Evolutionary conservation across 2,329 filamentous ascomycete species (phyloP).

Genomic region (Ceratocystis papillata): DNA sequence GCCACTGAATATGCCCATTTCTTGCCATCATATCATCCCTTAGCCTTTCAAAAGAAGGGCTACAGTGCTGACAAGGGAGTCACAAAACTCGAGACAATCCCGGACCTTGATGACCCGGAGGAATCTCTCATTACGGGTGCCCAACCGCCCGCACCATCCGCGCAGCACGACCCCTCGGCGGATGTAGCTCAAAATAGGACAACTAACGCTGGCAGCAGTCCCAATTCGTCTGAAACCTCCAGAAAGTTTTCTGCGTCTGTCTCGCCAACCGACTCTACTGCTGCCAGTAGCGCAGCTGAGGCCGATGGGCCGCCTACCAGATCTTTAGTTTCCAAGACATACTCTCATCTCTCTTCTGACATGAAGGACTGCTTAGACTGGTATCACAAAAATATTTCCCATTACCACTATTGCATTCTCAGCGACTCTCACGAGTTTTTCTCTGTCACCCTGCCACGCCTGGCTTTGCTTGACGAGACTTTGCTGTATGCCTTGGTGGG

Average conservation of each 20-base stretch:
- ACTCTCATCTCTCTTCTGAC: constrained; percentile 54
- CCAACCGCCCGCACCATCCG: not conserved
- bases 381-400: constrained; percentile 63
- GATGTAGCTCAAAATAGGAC: constrained; percentile 10
- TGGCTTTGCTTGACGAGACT: constrained; percentile 64
- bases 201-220: constrained; percentile 31
- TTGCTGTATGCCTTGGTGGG: constrained; percentile 77
- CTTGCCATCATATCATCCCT: not conserved
- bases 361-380: constrained; percentile 69
- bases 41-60: not conserved
- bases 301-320: constrained; percentile 9
- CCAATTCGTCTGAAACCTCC: constrained; percentile 30
- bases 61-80: constrained; percentile 26
- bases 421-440: constrained; percentile 64
- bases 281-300: constrained; percentile 18
- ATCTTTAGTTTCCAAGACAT: constrained; percentile 32
- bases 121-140: not conserved
- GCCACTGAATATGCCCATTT: not conserved
- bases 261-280: constrained; percentile 19
- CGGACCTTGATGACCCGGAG: constrained; percentile 42
- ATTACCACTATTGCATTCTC: constrained; percentile 73
- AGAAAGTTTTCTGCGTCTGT: constrained; percentile 13
- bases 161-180: constrained; percentile 28
- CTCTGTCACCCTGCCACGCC: constrained; percentile 55
- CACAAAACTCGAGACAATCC: constrained; percentile 42